phyloP scores from a whole-genome alignment of 2,329 filamentous ascomycete species.

The Gaeumannomyces sp. region DNA sequence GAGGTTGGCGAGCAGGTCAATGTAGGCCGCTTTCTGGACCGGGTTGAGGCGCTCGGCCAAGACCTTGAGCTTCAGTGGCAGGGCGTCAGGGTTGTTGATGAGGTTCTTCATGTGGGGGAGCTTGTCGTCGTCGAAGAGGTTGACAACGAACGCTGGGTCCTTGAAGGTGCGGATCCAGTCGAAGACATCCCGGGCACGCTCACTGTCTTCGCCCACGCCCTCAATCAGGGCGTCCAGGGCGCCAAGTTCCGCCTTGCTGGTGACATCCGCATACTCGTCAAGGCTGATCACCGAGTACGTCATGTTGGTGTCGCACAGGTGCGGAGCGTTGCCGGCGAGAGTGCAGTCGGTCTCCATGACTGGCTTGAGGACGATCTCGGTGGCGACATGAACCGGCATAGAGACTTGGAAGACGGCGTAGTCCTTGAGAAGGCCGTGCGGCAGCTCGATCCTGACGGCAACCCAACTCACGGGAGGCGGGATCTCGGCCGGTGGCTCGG shows the following conservation, averaged over 20 bases:
- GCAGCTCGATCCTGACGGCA: background rate
- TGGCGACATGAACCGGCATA: background rate
- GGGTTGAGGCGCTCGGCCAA: conserved; percentile 28
- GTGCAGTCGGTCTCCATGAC: background rate
- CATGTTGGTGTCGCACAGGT: background rate
- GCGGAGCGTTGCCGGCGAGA: too few species aligned
- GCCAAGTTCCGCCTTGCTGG: conserved; percentile 16
- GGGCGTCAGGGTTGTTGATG: conserved; percentile 2
- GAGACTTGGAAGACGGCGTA: conserved; percentile 14
- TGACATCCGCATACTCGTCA: conserved; percentile 13
- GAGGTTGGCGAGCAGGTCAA: conserved; percentile 29
- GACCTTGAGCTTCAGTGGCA: conserved; percentile 15
- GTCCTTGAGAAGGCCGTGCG: background rate
- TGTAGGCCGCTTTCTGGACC: conserved; percentile 32
- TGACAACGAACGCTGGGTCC: conserved; percentile 14
- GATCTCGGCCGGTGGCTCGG: background rate
- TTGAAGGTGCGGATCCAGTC: conserved; percentile 18
- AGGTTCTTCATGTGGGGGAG: conserved; percentile 20
- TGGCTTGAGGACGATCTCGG: background rate
- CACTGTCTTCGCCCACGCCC: background rate
- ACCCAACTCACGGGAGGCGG: conserved; percentile 4
- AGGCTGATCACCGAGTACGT: conserved; percentile 13
- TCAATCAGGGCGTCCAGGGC: conserved; percentile 13
- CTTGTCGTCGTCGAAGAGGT: conserved; percentile 15
- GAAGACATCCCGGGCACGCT: conserved; percentile 12